Evolutionary conservation across 805 yeast species (phyloP), one percentile per base, ranked within the genome.

Genomic region (Nakazawaea ishiwadae): DNA sequence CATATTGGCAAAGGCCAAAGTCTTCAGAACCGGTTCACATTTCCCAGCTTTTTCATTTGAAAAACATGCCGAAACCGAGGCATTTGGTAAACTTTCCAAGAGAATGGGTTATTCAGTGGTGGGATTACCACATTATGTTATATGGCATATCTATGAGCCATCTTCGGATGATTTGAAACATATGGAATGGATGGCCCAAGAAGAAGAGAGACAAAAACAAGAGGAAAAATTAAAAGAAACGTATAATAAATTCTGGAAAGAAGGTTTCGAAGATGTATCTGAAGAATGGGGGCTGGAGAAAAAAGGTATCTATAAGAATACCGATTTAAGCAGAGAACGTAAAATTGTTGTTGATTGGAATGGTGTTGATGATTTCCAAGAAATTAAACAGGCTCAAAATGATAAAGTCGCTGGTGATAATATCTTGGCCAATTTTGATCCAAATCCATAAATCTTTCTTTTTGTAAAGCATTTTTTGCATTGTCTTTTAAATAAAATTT

Each of bases 51-150:
- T 91, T 58, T 86, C 96, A 28, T 91, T 88, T 63, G 85, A 87
- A 62, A 88, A 87, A 53, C 98, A 93, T 59, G 99, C 98, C 3
- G 99, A 91, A 59, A 91, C 98, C 2, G 98, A 93, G 63, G 98
- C 96, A 0, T 91, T 93, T 62, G 99, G 96, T 34, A 89, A 86
- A 57, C 71, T 91, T 70, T 78, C 87, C 51, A 81, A 86, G 51
- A 69, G 82, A 48, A 87, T 91, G 96, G 90, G 91, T 4, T 86
- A 75, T 59, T 71, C 81, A 18, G 97, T 91, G 18, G 73, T 82
- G 46, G 98, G 98, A 0, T 71, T 91, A 52, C 95, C 96, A 10
- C 96, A 91, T 64, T 91, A 91, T 59, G 95, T 88, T 26, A 84
- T 91, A 42, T 91, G 98, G 98, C 96, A 89, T 61, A 82, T 87